Evolutionary conservation across 2,329 filamentous ascomycete species (phyloP), one percentile per base, ranked within the genome.

Genomic region (Fonsecaea pugnacius): DNA sequence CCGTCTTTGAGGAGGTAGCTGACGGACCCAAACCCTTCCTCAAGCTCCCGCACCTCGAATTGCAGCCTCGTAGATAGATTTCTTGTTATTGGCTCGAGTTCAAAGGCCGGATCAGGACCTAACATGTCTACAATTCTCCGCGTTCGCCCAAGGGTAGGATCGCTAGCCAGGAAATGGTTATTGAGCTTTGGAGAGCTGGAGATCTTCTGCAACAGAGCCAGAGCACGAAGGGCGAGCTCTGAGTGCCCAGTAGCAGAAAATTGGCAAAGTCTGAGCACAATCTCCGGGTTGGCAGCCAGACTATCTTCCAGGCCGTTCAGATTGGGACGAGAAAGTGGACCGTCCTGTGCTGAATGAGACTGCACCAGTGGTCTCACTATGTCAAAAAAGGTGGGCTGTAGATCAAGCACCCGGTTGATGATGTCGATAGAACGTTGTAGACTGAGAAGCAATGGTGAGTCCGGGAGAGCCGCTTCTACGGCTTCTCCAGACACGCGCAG

Each of bases 381-480:
- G 73, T 98, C 89, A 48, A 96, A 84, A 74, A 96, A 99, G 0
- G 94, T 98, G 16, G 92, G 86, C 74, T 99, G 95, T 18, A 96
- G 84, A 67, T 93, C 91, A 74, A 98, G 83, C 3, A 96, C 87
- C 68, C 90, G 84, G 65, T 90, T 88, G 76, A 98, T 88, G 54
- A 96, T 88, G 72, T 96, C 87, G 36, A 99, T 86, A n/a, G 87
- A 89, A 58, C 89, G 87, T 64, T 94, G 80, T 50, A 97, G 84
- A 58, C 91, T 89, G 50, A 92, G 82, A 32, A 98, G 88, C 38
- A 96, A 79, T 1, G 94, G 91, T 5, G 94, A 96, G 70, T 92
- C 89, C 1, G 89, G 86, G 4, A 87, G 80, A 10, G 91, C 86
- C 70, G 86, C 87, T 66, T 90, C 87, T 46, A 97, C 85, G 64